A percentile compares a stretch with the other conserved stretches of the same genome.
Conservation (phyloP, 345 rosid species). For the Eucalyptus leucophloia region DNA sequence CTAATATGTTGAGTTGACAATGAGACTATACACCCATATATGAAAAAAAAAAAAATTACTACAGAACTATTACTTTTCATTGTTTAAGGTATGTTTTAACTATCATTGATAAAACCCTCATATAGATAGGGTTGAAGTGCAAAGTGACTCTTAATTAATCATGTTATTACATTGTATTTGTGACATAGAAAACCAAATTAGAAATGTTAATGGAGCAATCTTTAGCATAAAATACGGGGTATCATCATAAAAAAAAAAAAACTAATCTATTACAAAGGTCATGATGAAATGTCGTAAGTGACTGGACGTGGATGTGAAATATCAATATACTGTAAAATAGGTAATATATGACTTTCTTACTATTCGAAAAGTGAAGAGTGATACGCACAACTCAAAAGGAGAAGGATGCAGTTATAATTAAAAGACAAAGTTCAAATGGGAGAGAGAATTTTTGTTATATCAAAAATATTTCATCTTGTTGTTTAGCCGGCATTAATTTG, state of each 20-base stretch:
- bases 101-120: background rate
- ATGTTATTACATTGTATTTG: too few species aligned
- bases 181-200: background rate
- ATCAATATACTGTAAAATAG: fast-evolving
- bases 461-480: background rate
- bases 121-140: background rate
- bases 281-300: background rate
- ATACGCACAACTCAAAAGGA: background rate
- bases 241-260: background rate
- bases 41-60: background rate
- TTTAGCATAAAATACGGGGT: background rate
- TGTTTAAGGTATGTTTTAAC: background rate
- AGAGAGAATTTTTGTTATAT: background rate
- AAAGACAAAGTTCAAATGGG: background rate
- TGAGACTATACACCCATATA: background rate
- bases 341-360: background rate
- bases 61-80: background rate
- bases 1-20: background rate
- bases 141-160: background rate
- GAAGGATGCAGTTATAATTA: background rate
- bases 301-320: background rate
- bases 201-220: background rate
- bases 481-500: background rate
- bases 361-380: background rate
- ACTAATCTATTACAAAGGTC: background rate